Evolutionary conservation across 345 rosid species (phyloP).

Genomic region (Geranium rotundifolium): DNA sequence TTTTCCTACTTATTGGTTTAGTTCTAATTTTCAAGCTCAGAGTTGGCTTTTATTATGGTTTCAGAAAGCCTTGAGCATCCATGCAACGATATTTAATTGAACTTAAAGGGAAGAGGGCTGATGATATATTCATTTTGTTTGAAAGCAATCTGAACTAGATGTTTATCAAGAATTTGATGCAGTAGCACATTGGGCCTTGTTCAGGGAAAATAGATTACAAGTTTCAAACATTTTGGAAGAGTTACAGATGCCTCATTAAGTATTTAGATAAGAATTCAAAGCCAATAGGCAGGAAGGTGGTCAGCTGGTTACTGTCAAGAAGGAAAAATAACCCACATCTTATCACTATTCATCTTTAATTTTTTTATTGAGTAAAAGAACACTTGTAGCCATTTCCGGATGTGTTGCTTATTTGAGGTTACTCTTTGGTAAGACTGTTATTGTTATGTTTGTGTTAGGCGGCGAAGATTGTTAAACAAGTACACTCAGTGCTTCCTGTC

Average conservation of each 20-base stretch:
- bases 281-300: no score
- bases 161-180: background rate
- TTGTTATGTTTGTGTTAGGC: constrained; percentile 39
- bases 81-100: background rate
- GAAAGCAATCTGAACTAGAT: background rate
- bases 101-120: background rate
- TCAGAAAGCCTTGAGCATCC: background rate
- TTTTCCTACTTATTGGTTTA: background rate
- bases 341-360: no score
- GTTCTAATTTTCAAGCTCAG: background rate
- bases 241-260: no score
- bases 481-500: constrained; percentile 76
- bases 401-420: background rate
- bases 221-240: background rate
- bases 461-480: constrained; percentile 78
- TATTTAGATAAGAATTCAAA: no score
- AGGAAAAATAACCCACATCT: no score
- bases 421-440: background rate
- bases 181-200: background rate
- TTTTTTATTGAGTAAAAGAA: no score
- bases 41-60: background rate
- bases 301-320: no score
- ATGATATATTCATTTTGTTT: background rate
- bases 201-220: background rate
- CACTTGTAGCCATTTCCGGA: background rate